A percentile compares a stretch with the other conserved stretches of the same genome.
Conservation (phyloP, 495 filamentous ascomycete genomes). For the Tuber melanosporum region DNA sequence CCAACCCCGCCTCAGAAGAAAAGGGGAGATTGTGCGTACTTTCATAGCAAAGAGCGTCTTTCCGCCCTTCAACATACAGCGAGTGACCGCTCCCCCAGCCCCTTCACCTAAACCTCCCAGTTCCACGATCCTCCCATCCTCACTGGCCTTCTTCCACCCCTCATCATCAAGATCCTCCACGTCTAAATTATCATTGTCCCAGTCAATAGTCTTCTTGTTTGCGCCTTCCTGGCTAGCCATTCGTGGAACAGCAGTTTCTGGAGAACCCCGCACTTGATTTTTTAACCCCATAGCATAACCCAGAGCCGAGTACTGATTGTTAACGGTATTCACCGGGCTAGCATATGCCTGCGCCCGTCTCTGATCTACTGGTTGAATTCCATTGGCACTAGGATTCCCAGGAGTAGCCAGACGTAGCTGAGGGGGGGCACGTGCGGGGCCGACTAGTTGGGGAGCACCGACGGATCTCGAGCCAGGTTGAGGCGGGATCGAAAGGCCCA, state of each 20-base stretch:
- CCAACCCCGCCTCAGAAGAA: slow-evolving; percentile 2
- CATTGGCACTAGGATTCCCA: slow-evolving; percentile 27
- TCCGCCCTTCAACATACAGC: slow-evolving; percentile 76
- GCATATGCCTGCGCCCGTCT: slow-evolving; percentile 23
- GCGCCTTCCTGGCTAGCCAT: slow-evolving; percentile 28
- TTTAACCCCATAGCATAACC: slow-evolving; percentile 41
- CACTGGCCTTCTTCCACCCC: slow-evolving; percentile 86
- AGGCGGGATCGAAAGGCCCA: slow-evolving; percentile 39
- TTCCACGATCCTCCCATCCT: slow-evolving; percentile 78
- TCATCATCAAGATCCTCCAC: slow-evolving; percentile 92
- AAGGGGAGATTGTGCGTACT: slow-evolving; percentile 50
- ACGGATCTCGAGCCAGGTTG: not conserved
- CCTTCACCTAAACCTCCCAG: slow-evolving; percentile 89
- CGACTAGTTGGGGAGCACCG: slow-evolving; percentile 3
- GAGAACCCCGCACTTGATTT: slow-evolving; percentile 40
- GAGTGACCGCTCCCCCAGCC: slow-evolving; percentile 90
- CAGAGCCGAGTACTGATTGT: slow-evolving; percentile 38
- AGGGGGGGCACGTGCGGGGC: slow-evolving; percentile 30
- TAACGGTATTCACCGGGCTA: slow-evolving; percentile 27
- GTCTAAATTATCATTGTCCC: slow-evolving; percentile 53
- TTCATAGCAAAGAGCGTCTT: slow-evolving; percentile 96
- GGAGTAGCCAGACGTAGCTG: slow-evolving; percentile 39
- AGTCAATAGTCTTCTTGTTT: slow-evolving; percentile 38
- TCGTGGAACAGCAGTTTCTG: slow-evolving; percentile 25
- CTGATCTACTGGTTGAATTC: slow-evolving; percentile 27